Evolutionary conservation across 345 rosid genomes (phyloP), one percentile per base, ranked within the genome.

Genomic region (Pugionium dolabratum): DNA sequence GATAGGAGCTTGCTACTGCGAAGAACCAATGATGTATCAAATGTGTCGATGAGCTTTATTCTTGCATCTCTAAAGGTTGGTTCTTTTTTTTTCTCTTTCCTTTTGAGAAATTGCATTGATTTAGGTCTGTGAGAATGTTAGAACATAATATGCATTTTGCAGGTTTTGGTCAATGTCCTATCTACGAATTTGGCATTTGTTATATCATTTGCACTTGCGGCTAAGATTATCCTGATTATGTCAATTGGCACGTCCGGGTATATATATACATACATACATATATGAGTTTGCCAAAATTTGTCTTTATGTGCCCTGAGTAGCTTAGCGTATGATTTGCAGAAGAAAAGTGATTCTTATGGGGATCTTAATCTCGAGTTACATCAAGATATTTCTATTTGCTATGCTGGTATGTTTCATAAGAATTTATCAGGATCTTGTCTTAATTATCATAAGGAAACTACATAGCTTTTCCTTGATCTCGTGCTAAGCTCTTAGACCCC

Each of bases 291-390:
- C 9, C 1, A 45, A 25, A 53, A 10, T 6, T 1, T 25, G 42
- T 69, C 60, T 52, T 3, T 37, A 5, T 57, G 32, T 57, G 7
- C 31, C 27, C 6, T 64, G 44, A 25, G 6, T 52, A 53, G 66
- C 39, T 39, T 35, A 4, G 51, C 26, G 5, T 56, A 32, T 40
- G 45, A n/a, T 32, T 56, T 63, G 50, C 66, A 69, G 78, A 70
- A 62, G 59, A 65, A 79, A 71, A 75, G 84, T 84, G 59, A 54
- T 84, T 79, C 46, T 82, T 54, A 77, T 80, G 30, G 84, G 81
- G 32, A 66, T 86, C 54, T 67, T 89, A 10, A 79, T 92, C 75
- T 92, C 93, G 34, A 89, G 97, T 77, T 87, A 84, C 66, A 76
- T 82, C 77, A 89, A 85, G 91, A 76, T 87, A 73, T 79, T 82